Conservation (phyloP, 768 basidiomycete genomes). For the Russula sp. region DNA sequence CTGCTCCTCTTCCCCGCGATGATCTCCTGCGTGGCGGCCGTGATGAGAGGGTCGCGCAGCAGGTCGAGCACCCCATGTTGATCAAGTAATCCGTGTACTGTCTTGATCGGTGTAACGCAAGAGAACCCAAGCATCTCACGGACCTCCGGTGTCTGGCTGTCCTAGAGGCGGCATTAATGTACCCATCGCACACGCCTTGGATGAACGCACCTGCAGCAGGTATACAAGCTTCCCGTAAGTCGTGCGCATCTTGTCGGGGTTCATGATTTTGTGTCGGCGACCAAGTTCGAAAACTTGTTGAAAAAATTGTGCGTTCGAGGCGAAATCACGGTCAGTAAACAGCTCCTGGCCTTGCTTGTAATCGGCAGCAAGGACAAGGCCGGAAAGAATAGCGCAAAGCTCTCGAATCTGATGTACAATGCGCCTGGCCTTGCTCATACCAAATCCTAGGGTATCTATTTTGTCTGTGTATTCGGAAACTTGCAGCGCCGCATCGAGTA, state of each 20-base stretch:
- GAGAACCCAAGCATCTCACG: conserved; percentile 74
- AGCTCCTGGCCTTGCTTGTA: conserved; percentile 87
- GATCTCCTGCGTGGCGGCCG: conserved; percentile 77
- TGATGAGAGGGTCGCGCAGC: conserved; percentile 70
- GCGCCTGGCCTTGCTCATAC: conserved; percentile 77
- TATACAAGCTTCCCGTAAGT: conserved; percentile 86
- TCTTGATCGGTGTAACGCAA: conserved; percentile 71
- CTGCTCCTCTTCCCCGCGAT: conserved; percentile 63
- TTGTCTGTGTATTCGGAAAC: conserved; percentile 90
- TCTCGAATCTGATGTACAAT: conserved; percentile 85
- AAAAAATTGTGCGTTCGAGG: conserved; percentile 74
- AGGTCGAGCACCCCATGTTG: conserved; percentile 57
- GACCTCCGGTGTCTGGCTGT: conserved; percentile 80
- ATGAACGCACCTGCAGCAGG: conserved; percentile 58
- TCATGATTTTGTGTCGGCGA: conserved; percentile 85
- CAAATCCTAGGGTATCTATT: conserved; percentile 75
- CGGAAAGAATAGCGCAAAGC: conserved; percentile 83
- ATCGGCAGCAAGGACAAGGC: conserved; percentile 73
- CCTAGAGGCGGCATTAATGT: conserved; percentile 39
- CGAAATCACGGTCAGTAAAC: conserved; percentile 76
- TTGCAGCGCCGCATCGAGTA: conserved; percentile 77
- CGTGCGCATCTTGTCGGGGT: conserved; percentile 86
- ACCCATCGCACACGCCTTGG: background rate
- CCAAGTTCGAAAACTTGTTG: conserved; percentile 78
- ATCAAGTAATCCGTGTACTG: conserved; percentile 64